Base-by-base conservation (phyloP, 1,139 yeast genomes). In the Protomyces pachydermus region DNA sequence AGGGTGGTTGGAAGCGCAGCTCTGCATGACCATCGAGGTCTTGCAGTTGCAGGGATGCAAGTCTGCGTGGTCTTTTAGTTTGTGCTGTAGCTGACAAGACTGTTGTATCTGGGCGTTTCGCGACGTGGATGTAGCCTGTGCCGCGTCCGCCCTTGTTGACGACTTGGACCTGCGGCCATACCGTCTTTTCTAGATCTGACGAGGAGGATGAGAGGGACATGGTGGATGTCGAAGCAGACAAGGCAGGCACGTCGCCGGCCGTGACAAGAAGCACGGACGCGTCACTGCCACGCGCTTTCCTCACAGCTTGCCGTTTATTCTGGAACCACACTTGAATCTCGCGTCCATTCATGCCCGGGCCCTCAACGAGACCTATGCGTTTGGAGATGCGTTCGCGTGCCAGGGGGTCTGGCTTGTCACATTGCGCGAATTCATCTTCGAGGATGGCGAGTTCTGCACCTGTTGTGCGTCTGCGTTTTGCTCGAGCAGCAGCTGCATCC, bases 401-500 rank as follows among this genome's bases (percentile, higher is more conserved):
- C 16, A 97, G 96, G 69, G 93, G 88, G 68, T 87, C 87, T 56
- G 98, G 98, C 55, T 96, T 90, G 56, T 85, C 79, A 64, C 96
- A 91, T 61, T 78, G 73, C 65, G 81, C 81, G 72, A 91, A 93
- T 76, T 90, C 97, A 54, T 80, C 77, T 75, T 91, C 93, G 66
- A 93, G 81, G 62, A 93, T 84, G 48, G 86, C 80, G 68, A 91
- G 80, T 75, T 93, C 98, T 66, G 83, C 82, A 3, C 96, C 95
- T 1, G 96, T 86, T 0, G 98, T 93, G 78, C 98, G 87, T 77
- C 98, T 85, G 75, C 98, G 84, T 74, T 91, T 91, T 65, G 97
- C 84, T 72, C 97, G 85, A 1, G 97, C 97, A 68, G 91, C 78
- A 56, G 91, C 91, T 28, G 91, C 91, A 72, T 91, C 89, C 74